Percentiles rank a stretch among this genome's conserved stretches.
These are phyloP conservation scores for Euphrasia arctica DNA, from an alignment of 305 asterid genomes.

Conservation along the genomic window DNA sequence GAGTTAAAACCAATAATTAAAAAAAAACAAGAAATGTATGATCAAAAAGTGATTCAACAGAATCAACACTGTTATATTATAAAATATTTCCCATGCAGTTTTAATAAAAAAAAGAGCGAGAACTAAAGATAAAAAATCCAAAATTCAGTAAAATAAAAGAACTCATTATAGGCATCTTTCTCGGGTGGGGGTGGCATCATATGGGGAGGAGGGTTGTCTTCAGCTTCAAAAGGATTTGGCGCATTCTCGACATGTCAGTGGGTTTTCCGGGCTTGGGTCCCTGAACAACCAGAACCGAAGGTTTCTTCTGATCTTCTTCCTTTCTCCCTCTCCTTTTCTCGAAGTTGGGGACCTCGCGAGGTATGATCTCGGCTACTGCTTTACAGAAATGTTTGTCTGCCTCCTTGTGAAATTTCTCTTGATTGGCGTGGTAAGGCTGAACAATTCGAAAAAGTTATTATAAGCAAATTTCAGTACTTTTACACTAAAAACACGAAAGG, in stretches of 20 bases:
- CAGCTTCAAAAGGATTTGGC: conserved; percentile 68
- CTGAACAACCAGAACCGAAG: conserved; percentile 63
- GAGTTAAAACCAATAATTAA: too few relatives aligned
- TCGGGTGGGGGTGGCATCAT: conserved; percentile 67
- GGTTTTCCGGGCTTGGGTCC: conserved; percentile 99
- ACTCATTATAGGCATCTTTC: conserved; percentile 23
- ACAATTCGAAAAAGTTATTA: conserved; percentile 1
- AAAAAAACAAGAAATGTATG: too few relatives aligned
- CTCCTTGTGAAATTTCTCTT: conserved; percentile 90
- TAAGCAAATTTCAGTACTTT: background rate
- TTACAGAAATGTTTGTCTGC: conserved; percentile 80
- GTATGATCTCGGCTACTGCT: conserved; percentile 77
- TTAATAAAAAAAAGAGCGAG: too few relatives aligned
- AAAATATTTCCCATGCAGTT: too few relatives aligned
- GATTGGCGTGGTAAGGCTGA: conserved; percentile 60
- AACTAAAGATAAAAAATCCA: too few relatives aligned
- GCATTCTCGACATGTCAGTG: conserved; percentile 79
- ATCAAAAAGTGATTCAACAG: too few relatives aligned
- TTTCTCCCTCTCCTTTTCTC: conserved; percentile 80
- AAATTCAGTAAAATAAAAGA: too few relatives aligned
- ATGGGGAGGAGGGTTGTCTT: conserved; percentile 81
- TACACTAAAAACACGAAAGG: background rate
- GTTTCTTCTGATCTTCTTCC: conserved; percentile 46
- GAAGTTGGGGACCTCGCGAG: conserved; percentile 72
- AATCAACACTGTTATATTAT: too few relatives aligned